phyloP scores from a whole-genome alignment of 169 alveolate genomes.

The Amoebophrya sp. region DNA sequence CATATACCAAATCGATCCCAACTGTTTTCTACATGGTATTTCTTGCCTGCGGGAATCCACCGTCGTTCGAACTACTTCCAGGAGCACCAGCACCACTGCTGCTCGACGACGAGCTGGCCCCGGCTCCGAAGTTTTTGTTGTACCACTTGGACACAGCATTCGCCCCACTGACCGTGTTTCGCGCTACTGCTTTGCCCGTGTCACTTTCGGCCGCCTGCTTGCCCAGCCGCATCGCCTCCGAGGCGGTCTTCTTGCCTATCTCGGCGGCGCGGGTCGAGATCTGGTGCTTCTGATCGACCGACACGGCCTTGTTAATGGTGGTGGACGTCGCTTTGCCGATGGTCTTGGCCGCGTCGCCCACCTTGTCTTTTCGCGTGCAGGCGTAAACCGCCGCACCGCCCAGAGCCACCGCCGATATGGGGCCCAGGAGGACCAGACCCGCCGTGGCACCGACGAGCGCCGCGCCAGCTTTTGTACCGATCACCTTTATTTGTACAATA shows the following conservation, averaged over 20 bases:
- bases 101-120: no score
- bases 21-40: no score
- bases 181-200: not conserved
- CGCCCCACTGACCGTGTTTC: not conserved
- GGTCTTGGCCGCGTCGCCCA: not conserved
- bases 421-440: not conserved
- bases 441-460: not conserved
- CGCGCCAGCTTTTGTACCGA: conserved; percentile 1
- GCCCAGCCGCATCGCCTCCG: not conserved
- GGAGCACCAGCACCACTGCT: no score
- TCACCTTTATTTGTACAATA: not conserved
- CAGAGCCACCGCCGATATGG: not conserved
- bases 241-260: not conserved
- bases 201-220: conserved; percentile 20
- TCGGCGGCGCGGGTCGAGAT: not conserved
- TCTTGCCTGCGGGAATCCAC: no score
- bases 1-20: no score
- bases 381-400: not conserved
- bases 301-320: not conserved
- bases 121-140: not conserved
- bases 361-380: not conserved
- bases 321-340: not conserved
- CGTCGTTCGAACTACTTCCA: no score
- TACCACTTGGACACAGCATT: not conserved
- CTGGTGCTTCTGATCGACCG: conserved; percentile 11